phyloP scores from a whole-genome alignment of 371 early-diverging fungal species.

The Lichtheimia hyalospora region DNA sequence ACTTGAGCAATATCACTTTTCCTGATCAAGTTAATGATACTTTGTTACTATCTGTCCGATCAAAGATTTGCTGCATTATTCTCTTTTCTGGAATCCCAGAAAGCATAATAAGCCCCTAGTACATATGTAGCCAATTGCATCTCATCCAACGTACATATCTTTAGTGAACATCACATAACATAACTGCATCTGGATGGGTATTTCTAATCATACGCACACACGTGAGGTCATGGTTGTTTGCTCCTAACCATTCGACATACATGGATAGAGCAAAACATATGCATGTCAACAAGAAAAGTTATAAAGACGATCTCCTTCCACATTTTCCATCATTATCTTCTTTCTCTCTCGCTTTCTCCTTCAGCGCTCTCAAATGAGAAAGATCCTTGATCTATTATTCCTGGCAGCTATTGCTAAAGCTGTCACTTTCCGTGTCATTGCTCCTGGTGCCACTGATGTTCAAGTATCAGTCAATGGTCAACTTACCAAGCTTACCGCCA shows the following conservation, averaged over 20 bases:
- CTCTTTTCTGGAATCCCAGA: too few species aligned
- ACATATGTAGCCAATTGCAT: too few species aligned
- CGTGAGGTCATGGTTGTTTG: background rate
- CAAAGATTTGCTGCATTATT: too few species aligned
- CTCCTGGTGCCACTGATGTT: slow-evolving; percentile 41
- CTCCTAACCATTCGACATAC: background rate
- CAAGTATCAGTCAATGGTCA: slow-evolving; percentile 48
- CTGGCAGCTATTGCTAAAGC: slow-evolving; percentile 10
- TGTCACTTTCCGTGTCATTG: slow-evolving; percentile 51
- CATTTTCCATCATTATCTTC: background rate
- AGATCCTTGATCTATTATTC: too few species aligned
- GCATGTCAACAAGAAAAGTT: background rate
- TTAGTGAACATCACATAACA: slow-evolving; percentile 1
- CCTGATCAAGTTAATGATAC: too few species aligned
- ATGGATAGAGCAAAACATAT: background rate
- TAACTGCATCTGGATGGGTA: background rate
- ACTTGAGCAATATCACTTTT: too few species aligned
- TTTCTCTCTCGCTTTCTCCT: background rate
- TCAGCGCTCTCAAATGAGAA: background rate
- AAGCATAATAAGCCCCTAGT: too few species aligned
- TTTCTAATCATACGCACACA: background rate
- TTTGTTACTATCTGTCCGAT: too few species aligned
- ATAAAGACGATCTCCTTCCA: background rate
- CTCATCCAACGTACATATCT: too few species aligned
- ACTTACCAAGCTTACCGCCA: slow-evolving; percentile 27